Conservation (phyloP, 108 stramenopile genomes). For the Skeletonema costatum region DNA sequence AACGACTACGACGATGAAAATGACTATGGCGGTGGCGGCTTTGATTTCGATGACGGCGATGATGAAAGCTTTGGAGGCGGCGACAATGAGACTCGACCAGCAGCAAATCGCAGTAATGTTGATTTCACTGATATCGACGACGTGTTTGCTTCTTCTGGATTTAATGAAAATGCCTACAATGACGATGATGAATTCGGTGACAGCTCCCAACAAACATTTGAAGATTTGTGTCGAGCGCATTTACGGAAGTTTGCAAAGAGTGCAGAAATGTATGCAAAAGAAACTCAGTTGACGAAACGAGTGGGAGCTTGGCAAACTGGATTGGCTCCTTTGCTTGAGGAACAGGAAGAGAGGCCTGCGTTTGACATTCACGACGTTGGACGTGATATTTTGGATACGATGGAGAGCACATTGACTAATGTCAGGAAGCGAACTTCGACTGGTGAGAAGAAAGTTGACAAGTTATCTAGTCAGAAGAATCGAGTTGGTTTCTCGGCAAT, state of each 20-base stretch:
- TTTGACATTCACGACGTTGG: constrained; percentile 94
- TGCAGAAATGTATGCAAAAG: constrained; percentile 90
- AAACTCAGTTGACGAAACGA: constrained; percentile 87
- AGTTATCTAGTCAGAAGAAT: constrained; percentile 33
- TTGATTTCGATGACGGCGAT: constrained; percentile 48
- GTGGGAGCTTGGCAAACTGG: constrained; percentile 89
- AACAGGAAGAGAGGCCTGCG: constrained; percentile 79
- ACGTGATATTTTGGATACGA: constrained; percentile 53
- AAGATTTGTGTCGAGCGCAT: constrained; percentile 92
- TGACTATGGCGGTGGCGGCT: constrained; percentile 53
- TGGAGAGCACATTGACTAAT: constrained; percentile 27
- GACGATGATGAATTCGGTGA: constrained; percentile 47
- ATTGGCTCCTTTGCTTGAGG: constrained; percentile 86
- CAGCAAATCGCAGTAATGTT: constrained; percentile 44
- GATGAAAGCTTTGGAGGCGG: constrained; percentile 22
- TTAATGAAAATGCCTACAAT: constrained; percentile 42
- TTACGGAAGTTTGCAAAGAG: constrained; percentile 86
- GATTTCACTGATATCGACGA: constrained; percentile 46
- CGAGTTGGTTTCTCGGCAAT: constrained; percentile 19
- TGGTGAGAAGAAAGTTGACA: constrained; percentile 41
- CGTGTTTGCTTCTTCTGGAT: constrained; percentile 42
- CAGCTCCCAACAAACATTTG: constrained; percentile 76
- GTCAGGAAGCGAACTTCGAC: constrained; percentile 26
- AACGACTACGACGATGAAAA: constrained; percentile 49
- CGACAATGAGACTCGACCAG: neutral